Evolutionary conservation across 345 rosid species (phyloP).

Genomic region (Trapa incisa): DNA sequence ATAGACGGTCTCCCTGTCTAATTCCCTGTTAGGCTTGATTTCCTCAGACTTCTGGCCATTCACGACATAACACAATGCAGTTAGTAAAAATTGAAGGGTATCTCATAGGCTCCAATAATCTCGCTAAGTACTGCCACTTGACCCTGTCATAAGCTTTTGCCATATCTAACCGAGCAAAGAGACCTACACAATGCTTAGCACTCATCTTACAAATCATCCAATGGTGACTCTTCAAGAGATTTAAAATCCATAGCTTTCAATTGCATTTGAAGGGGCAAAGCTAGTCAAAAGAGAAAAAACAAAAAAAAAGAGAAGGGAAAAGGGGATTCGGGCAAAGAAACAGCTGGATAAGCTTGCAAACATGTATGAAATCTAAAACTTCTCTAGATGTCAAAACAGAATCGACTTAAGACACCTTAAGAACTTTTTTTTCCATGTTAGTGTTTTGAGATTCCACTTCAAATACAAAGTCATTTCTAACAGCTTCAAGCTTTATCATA

Average conservation of each 20-base stretch:
- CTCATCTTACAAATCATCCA: slow-evolving; percentile 58
- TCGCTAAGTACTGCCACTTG: too few species aligned
- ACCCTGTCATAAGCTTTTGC: background rate
- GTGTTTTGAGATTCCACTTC: slow-evolving; percentile 31
- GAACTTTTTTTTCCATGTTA: slow-evolving; percentile 10
- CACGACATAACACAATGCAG: too few species aligned
- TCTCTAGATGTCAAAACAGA: slow-evolving; percentile 92
- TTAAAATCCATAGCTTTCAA: slow-evolving; percentile 55
- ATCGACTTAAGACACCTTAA: slow-evolving; percentile 61
- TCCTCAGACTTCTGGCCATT: too few species aligned
- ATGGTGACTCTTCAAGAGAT: slow-evolving; percentile 56
- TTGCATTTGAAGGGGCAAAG: slow-evolving; percentile 25
- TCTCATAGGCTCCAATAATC: too few species aligned
- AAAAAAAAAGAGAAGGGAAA: background rate
- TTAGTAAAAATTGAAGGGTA: too few species aligned
- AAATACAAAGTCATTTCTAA: slow-evolving; percentile 72
- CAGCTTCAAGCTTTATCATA: slow-evolving; percentile 96
- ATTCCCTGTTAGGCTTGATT: too few species aligned
- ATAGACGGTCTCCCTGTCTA: too few species aligned
- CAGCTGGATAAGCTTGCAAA: slow-evolving; percentile 15
- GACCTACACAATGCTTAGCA: background rate
- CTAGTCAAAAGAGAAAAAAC: background rate
- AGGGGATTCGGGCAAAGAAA: slow-evolving; percentile 3
- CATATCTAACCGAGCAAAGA: background rate
- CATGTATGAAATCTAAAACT: slow-evolving; percentile 78